Conservation (phyloP, 1,284 basidiomycete genomes). For the Ustilago sp. region DNA sequence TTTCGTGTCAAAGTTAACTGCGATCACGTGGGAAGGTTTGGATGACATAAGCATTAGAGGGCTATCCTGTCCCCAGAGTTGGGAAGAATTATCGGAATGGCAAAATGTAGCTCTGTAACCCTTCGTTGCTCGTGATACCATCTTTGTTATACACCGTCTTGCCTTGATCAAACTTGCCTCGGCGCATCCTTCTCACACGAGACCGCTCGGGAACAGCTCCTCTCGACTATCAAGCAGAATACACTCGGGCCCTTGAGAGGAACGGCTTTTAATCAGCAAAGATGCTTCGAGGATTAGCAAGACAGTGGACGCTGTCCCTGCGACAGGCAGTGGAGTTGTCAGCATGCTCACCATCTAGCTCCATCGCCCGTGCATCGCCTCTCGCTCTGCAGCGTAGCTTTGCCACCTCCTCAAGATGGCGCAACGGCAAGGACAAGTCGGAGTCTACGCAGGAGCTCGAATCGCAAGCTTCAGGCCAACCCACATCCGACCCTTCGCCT, state of each 20-base stretch:
- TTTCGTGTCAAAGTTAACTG: neutral
- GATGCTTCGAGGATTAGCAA: conserved; percentile 29
- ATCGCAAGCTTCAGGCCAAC: conserved; percentile 27
- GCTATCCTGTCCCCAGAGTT: neutral
- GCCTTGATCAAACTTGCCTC: neutral
- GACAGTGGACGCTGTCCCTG: conserved; percentile 6
- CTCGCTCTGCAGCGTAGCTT: conserved; percentile 13
- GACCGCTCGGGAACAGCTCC: neutral
- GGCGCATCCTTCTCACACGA: neutral
- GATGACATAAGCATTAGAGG: neutral
- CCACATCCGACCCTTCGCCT: conserved; percentile 28
- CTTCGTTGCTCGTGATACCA: neutral
- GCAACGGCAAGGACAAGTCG: conserved; percentile 29
- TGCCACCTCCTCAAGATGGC: conserved; percentile 13
- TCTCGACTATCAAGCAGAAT: neutral
- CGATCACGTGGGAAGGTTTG: neutral
- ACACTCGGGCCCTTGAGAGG: neutral
- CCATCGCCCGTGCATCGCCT: conserved; percentile 12
- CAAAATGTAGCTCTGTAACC: neutral
- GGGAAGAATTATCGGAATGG: neutral
- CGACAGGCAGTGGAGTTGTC: conserved; percentile 10
- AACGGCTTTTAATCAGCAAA: neutral
- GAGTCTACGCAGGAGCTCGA: conserved; percentile 34
- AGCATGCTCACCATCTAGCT: conserved; percentile 11
- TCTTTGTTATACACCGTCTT: neutral